A percentile compares a stretch with the other conserved stretches of the same genome.
These are phyloP conservation scores for Carex myosuroides DNA, from an alignment of 176 grass and related monocot genomes.

Conservation along the genomic window DNA sequence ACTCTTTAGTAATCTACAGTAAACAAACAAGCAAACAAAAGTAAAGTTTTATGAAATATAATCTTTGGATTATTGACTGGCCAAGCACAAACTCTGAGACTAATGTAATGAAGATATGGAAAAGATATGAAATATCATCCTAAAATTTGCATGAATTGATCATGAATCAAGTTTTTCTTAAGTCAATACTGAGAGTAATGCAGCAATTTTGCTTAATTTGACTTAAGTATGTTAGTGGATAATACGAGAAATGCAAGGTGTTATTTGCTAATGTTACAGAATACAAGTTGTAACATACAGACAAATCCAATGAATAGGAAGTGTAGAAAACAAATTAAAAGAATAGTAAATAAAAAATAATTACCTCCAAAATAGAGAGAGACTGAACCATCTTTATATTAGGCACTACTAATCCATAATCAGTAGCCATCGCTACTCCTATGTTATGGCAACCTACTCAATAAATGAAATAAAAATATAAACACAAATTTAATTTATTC, in stretches of 20 bases:
- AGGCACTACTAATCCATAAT: constrained; percentile 85
- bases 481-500: background rate
- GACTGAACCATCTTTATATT: constrained; percentile 93
- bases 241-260: background rate
- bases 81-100: background rate
- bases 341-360: background rate
- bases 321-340: background rate
- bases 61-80: background rate
- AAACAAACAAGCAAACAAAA: background rate
- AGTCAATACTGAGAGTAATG: background rate
- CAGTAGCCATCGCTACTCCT: constrained; percentile 89
- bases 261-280: background rate
- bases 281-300: background rate
- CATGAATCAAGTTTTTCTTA: background rate
- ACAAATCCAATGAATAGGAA: background rate
- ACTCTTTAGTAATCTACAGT: constrained; percentile 72
- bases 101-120: background rate
- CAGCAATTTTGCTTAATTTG: background rate
- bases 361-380: constrained; percentile 80
- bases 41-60: background rate
- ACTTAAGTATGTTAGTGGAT: background rate
- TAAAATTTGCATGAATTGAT: background rate
- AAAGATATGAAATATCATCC: background rate
- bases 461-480: constrained; percentile 9
- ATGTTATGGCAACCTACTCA: constrained; percentile 79